These are phyloP conservation scores for Rhodotorula sp. DNA, from an alignment of 1,284 basidiomycete genomes.

Conservation along the genomic window DNA sequence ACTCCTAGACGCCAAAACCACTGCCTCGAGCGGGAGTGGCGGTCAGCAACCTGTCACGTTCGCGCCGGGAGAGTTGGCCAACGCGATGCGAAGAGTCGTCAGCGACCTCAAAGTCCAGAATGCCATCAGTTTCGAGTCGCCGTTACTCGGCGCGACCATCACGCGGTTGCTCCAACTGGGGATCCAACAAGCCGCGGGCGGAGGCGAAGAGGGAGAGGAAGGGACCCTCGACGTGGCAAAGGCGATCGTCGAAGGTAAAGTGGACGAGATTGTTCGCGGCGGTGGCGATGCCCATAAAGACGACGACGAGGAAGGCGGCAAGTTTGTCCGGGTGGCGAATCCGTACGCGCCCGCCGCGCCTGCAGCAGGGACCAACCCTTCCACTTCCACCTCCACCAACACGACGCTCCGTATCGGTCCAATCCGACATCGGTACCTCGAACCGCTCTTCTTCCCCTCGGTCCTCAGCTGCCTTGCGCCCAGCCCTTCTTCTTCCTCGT, in stretches of 20 bases:
- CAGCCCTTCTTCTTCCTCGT: background rate
- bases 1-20: conserved; percentile 3
- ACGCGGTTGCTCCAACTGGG: background rate
- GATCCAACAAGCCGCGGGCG: conserved; percentile 43
- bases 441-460: conserved; percentile 76
- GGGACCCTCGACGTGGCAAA: conserved; percentile 63
- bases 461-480: conserved; percentile 45
- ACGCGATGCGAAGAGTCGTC: conserved; percentile 53
- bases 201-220: conserved; percentile 65
- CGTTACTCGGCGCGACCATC: background rate
- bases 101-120: conserved; percentile 55
- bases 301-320: conserved; percentile 57
- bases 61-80: conserved; percentile 19
- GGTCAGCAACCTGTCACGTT: background rate
- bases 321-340: conserved; percentile 71
- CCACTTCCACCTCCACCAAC: conserved; percentile 7
- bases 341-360: conserved; percentile 65
- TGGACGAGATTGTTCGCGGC: conserved; percentile 55
- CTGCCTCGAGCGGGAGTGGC: background rate
- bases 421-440: conserved; percentile 83
- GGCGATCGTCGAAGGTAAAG: conserved; percentile 52
- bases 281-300: background rate
- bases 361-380: conserved; percentile 48
- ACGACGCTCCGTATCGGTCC: conserved; percentile 73
- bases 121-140: conserved; percentile 53